Base-by-base conservation (phyloP, 73 alveolate species). In the Paramecium biaurelia region DNA sequence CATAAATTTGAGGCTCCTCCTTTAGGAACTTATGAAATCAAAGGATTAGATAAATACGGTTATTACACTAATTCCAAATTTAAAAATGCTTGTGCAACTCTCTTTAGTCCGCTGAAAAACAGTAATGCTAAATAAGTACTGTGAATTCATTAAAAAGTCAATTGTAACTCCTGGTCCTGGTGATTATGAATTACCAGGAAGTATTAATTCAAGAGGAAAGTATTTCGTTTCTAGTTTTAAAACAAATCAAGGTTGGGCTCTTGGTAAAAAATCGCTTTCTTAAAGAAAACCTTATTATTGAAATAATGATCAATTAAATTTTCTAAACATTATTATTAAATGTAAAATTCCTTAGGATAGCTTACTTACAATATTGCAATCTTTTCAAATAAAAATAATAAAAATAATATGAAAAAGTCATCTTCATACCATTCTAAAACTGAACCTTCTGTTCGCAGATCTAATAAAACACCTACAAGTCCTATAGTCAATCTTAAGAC, bases 1-100 rank as follows among this genome's bases (percentile, higher is more conserved):
- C 20, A 42, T 9, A 72, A 72, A 28, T 15, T 32, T 72, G 86
- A 72, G 37, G 90, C 56, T 18, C 90, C 90, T 45, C 90, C 90
- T 30, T 45, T 79, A 20, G 90, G 90, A 7, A 45, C 53, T 18
- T 79, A 79, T 45, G 90, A 79, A 24, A 79, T 79, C 23, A 79
- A 79, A 79, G 90, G 90, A n/a, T 24, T 79, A n/a, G 90, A 79
- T 79, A 79, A 34, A 79, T 79, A 43, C 43, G 90, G 90, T 10
- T 79, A 79, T 79, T 79, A 79, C 23, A 20, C 90, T 18, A 79
- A 79, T 5, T 43, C 76, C 21, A 79, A 79, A 23, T 79, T 79
- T 63, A 79, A 47, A 79, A 79, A 79, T 45, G 42, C 90, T 42
- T 79, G 90, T 43, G 90, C 90, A 20, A 45, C 90, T 11, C 24